These are phyloP conservation scores for Erodium maritimum DNA, from an alignment of 345 rosid genomes.

Conservation along the genomic window DNA sequence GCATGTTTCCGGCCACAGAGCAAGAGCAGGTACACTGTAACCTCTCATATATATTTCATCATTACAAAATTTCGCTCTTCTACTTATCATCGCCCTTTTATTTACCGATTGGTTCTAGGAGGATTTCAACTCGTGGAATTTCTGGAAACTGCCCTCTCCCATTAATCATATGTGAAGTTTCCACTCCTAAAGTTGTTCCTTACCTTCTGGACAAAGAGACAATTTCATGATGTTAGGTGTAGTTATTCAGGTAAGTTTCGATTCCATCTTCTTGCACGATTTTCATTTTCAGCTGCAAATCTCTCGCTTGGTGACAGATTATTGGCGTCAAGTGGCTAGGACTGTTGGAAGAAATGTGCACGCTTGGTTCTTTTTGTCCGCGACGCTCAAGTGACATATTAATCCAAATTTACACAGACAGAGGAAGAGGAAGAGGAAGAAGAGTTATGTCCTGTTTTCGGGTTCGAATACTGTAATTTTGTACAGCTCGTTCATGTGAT, in stretches of 20 bases:
- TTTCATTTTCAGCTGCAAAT: neutral
- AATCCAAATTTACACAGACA: neutral
- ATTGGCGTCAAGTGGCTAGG: neutral
- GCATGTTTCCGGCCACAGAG: slow-evolving; percentile 69
- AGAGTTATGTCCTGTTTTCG: neutral
- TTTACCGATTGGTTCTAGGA: slow-evolving; percentile 39
- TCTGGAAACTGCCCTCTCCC: slow-evolving; percentile 80
- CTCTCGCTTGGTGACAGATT: neutral
- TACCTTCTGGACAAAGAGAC: neutral
- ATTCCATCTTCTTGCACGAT: neutral
- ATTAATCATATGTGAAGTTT: slow-evolving; percentile 12
- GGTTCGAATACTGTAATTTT: neutral
- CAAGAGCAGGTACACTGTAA: slow-evolving; percentile 49
- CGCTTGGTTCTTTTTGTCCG: neutral
- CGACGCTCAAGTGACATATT: no score
- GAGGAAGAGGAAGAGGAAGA: neutral
- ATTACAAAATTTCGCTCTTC: no score
- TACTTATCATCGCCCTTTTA: no score
- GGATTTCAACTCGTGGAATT: slow-evolving; percentile 88
- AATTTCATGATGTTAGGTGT: neutral
- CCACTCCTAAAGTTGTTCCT: neutral
- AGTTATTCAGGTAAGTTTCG: neutral
- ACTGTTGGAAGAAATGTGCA: neutral
- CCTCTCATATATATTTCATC: neutral
- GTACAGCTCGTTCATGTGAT: neutral